Base-by-base conservation (phyloP, 2,329 filamentous ascomycete genomes). In the Phialocephala subalpina region DNA sequence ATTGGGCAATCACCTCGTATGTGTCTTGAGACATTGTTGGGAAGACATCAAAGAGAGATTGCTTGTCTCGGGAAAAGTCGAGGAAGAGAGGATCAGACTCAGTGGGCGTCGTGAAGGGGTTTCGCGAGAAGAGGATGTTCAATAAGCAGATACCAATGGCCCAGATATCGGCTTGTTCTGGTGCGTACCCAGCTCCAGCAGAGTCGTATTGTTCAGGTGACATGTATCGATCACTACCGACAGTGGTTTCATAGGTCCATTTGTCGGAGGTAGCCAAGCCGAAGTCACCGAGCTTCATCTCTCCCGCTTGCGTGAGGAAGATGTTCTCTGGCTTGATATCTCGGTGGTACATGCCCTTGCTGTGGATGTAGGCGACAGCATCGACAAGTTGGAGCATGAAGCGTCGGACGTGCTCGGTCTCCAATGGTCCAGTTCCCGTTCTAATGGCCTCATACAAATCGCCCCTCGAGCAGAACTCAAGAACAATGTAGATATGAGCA, bases 271-370 rank as follows among this genome's bases (percentile, higher is more conserved):
- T 97, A 60, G 94, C 94, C 69, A 99, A 85, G 62, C 96, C 96
- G 78, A 98, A 97, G 80, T 99, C 96, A 75, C 96, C 96, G 40
- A 99, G 89, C 82, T 99, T 99, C 92, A 98, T 92, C 45, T 90
- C 86, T 62, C 95, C 95, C 72, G 91, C 87, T 67, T 94, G 87
- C 66, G 90, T 92, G 70, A 99, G 85, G 79, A 99, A 98, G 79
- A 99, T 97, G 84, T 99, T 99, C 85, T 99, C 96, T 0, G 96
- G 96, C 83, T 99, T 99, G 87, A 99, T 97, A 80, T 99, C 96
- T 68, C 96, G 92, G 78, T 99, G 96, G 79, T 94, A 97, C 77
- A 98, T 88, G 70, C 93, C 94, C 79, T 94, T 94, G 69, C 87
- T 86, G 79, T 99, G 96, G 81, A 97, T 93, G 80, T 93, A 94